Base-by-base conservation (phyloP, 2,329 filamentous ascomycete species). In the Cadophora gregata region DNA sequence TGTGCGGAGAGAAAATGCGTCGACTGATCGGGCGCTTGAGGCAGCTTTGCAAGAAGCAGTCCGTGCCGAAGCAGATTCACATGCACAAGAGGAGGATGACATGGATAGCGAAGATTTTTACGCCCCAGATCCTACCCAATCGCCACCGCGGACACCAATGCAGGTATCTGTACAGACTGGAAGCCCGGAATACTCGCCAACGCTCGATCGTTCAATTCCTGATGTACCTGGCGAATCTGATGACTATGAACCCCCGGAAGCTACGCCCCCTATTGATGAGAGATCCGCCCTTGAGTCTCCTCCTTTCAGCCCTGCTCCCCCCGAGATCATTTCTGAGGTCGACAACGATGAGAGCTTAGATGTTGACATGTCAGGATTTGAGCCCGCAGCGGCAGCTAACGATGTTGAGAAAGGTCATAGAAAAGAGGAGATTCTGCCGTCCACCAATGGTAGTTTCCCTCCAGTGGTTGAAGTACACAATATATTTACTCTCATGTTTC, bases 191-290 rank as follows among this genome's bases (percentile, higher is more conserved):
- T 74, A 75, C 61, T 71, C 71, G 6, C 72, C 73, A 24, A 63
- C 67, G 9, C 72, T 74, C 24, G 65, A 71, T 27, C 69, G 70
- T 19, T 58, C 50, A 19, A 42, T 67, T 8, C 62, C 66, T 33
- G 66, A 70, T 27, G 33, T 58, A n/a, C 61, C 60, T 45, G 61
- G 66, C 7, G 75, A 75, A 51, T 84, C 84, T 1, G 86, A 88
- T 67, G 82, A 79, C 59, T 87, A 88, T 71, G 85, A 89, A 69
- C 86, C 86, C 58, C 84, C 84, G 21, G 83, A 82, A 63, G 80
- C 79, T 4, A 72, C 72, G 16, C 64, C 73, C 25, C 72, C 73
- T 58, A 62, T 68, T 50, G 64, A 70, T 36, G 60, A 65, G 4
- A 59, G 63, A 6, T 58, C 19, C 55, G 71, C 71, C 19, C 62